Percentiles rank a stretch among this genome's conserved stretches.
Evolutionary conservation across 306 rosid genomes (phyloP).

Genomic region (Argentina anserina): DNA sequence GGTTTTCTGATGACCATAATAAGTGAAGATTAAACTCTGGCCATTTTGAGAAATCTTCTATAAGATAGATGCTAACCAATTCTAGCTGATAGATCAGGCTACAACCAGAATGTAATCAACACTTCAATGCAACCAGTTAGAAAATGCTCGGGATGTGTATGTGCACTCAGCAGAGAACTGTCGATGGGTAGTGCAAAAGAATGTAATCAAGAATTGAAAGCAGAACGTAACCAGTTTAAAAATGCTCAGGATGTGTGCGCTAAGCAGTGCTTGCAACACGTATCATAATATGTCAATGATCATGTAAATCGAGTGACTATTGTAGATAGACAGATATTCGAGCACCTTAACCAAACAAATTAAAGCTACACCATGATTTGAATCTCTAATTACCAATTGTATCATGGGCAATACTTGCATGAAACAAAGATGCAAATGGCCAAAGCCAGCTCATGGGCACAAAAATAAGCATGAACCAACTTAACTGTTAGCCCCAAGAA

Average conservation of each 20-base stretch:
- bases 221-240: background rate
- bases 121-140: background rate
- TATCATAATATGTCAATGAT: background rate
- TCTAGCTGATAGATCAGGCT: too few species aligned
- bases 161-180: too few species aligned
- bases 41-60: too few species aligned
- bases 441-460: slow-evolving; percentile 40
- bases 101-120: too few species aligned
- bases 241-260: background rate
- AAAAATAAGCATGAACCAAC: slow-evolving; percentile 41
- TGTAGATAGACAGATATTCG: background rate
- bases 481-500: slow-evolving; percentile 9
- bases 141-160: background rate
- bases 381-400: slow-evolving; percentile 13
- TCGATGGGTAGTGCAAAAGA: too few species aligned
- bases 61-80: too few species aligned
- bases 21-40: too few species aligned
- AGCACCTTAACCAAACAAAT: background rate
- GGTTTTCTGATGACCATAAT: too few species aligned
- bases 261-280: too few species aligned
- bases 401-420: slow-evolving; percentile 16
- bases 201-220: too few species aligned
- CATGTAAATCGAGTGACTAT: background rate
- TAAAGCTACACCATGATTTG: background rate
- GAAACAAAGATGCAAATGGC: slow-evolving; percentile 24